Conservation (phyloP, 1,139 yeast genomes). For the Lodderomyces orthopsilosis region DNA sequence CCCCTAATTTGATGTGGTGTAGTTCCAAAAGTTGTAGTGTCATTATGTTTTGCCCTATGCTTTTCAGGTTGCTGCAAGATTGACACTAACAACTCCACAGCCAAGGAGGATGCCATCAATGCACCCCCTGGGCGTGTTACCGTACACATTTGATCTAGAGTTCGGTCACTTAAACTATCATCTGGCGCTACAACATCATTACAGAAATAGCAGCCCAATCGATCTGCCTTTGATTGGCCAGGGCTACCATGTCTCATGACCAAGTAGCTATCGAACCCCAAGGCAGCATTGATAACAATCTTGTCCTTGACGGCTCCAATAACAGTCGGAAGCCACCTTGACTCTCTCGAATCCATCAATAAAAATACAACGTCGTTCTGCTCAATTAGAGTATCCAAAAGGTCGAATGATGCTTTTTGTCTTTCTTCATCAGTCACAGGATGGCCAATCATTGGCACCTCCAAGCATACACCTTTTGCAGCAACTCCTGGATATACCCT, state of each 20-base stretch:
- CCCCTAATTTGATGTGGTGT: constrained; percentile 92
- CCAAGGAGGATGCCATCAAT: constrained; percentile 77
- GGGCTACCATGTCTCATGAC: constrained; percentile 87
- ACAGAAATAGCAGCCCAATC: constrained; percentile 92
- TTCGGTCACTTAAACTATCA: constrained; percentile 78
- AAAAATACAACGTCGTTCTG: constrained; percentile 75
- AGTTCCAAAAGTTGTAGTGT: constrained; percentile 52
- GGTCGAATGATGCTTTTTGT: constrained; percentile 51
- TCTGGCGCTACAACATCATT: constrained; percentile 94
- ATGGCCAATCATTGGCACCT: constrained; percentile 97
- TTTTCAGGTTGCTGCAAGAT: constrained; percentile 63
- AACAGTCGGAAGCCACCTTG: constrained; percentile 94
- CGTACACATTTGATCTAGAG: constrained; percentile 97
- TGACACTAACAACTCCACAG: constrained; percentile 80
- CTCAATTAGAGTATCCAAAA: constrained; percentile 52
- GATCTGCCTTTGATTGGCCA: constrained; percentile 20
- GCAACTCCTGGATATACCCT: constrained; percentile 76
- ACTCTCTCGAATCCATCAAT: constrained; percentile 90
- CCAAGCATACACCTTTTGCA: constrained; percentile 59
- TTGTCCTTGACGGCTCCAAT: constrained; percentile 66
- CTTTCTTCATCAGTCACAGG: constrained; percentile 55
- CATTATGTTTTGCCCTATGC: constrained; percentile 43
- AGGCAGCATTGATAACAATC: constrained; percentile 83
- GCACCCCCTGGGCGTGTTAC: constrained; percentile 98
- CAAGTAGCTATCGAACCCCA: constrained; percentile 89